Conservation (phyloP, 768 basidiomycete species). For the Porphyrellus cyaneotinctus region DNA sequence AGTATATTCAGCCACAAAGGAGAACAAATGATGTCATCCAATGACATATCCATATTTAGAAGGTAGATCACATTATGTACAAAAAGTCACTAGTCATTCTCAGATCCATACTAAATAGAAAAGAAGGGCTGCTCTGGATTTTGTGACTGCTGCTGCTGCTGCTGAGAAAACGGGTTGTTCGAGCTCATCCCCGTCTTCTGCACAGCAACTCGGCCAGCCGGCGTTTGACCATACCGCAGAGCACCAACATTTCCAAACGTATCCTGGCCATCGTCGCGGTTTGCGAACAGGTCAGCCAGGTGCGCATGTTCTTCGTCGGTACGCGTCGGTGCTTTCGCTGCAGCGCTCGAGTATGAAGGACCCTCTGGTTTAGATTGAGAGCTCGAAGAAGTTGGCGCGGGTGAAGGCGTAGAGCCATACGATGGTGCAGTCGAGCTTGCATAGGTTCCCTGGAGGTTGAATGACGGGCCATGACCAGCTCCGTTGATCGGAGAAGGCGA, state of each 20-base stretch:
- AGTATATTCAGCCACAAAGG: not conserved
- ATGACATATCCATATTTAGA: slow-evolving; percentile 18
- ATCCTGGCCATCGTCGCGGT: slow-evolving; percentile 88
- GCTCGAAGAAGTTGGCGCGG: slow-evolving; percentile 38
- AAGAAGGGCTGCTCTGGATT: slow-evolving; percentile 75
- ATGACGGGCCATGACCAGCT: slow-evolving; percentile 41
- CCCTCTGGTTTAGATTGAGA: slow-evolving; percentile 36
- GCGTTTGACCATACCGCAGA: slow-evolving; percentile 65
- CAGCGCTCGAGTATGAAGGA: slow-evolving; percentile 11
- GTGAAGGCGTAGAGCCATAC: slow-evolving; percentile 37
- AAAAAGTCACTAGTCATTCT: not conserved
- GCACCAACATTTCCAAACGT: slow-evolving; percentile 90
- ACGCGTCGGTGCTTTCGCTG: slow-evolving; percentile 32
- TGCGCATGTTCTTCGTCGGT: slow-evolving; percentile 70
- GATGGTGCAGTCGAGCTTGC: slow-evolving; percentile 38
- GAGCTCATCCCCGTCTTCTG: slow-evolving; percentile 45
- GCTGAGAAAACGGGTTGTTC: slow-evolving; percentile 62
- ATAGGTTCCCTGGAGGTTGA: slow-evolving; percentile 71
- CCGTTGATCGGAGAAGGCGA: slow-evolving; percentile 33
- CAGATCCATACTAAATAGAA: slow-evolving; percentile 47
- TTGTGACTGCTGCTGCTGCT: slow-evolving; percentile 52
- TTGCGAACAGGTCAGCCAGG: slow-evolving; percentile 80
- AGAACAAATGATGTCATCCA: slow-evolving; percentile 23
- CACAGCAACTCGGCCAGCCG: slow-evolving; percentile 44
- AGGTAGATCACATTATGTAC: slow-evolving; percentile 6